Evolutionary conservation across 2,329 filamentous ascomycete genomes (phyloP).

Genomic region (Aspergillus fijiensis): DNA sequence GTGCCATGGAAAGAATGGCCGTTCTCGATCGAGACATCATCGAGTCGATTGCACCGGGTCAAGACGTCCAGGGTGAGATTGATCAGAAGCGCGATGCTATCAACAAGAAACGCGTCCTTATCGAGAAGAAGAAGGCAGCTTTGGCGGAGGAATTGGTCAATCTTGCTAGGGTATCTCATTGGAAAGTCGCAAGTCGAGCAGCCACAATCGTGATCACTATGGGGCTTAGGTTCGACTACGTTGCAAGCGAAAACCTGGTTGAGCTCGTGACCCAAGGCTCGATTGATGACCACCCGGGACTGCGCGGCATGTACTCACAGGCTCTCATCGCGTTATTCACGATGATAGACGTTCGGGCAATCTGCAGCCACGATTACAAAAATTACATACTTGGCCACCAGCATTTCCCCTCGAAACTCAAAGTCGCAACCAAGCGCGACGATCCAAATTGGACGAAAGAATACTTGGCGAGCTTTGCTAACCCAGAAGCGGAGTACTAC

Average conservation of each 20-base stretch:
- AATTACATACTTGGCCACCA: slow-evolving; percentile 84
- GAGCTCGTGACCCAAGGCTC: slow-evolving; percentile 79
- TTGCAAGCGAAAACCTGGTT: slow-evolving; percentile 79
- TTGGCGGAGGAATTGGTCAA: slow-evolving; percentile 80
- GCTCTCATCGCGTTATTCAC: slow-evolving; percentile 78
- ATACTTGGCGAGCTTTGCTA: slow-evolving; percentile 75
- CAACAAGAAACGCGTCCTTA: slow-evolving; percentile 68
- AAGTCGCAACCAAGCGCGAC: slow-evolving; percentile 69
- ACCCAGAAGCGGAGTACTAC: slow-evolving; percentile 79
- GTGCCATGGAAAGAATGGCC: slow-evolving; percentile 81
- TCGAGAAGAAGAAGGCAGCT: slow-evolving; percentile 79
- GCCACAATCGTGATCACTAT: slow-evolving; percentile 88
- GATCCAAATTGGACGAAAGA: slow-evolving; percentile 76
- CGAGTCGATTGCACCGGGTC: slow-evolving; percentile 66
- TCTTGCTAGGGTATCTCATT: slow-evolving; percentile 77
- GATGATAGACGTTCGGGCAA: slow-evolving; percentile 81
- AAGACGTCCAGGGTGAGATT: slow-evolving; percentile 58
- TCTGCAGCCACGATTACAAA: slow-evolving; percentile 82
- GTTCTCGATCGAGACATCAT: slow-evolving; percentile 72
- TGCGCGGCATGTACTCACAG: slow-evolving; percentile 77
- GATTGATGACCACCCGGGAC: slow-evolving; percentile 84
- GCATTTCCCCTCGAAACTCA: slow-evolving; percentile 71
- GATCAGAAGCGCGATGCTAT: slow-evolving; percentile 71
- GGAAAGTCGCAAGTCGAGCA: slow-evolving; percentile 91
- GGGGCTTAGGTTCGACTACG: slow-evolving; percentile 84